These are phyloP conservation scores for Cercospora zeae-maydis DNA, from an alignment of 2,329 filamentous ascomycete genomes.

Conservation along the genomic window DNA sequence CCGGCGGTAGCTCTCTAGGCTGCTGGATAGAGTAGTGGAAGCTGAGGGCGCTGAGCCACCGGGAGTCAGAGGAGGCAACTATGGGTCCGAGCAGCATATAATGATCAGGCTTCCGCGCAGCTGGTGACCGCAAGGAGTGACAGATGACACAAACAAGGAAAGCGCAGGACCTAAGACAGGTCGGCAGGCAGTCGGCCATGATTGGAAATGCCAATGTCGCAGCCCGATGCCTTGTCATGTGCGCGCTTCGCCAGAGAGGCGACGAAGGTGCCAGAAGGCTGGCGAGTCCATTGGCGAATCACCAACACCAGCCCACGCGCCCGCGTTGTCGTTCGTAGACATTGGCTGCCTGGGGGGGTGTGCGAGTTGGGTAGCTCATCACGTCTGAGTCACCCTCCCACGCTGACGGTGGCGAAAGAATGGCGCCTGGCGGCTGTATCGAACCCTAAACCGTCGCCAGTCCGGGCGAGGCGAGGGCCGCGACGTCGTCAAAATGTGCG, in stretches of 20 bases:
- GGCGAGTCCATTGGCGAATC: conserved; percentile 9
- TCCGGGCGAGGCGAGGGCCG: neutral
- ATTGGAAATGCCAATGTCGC: conserved; percentile 12
- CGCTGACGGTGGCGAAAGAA: conserved; percentile 8
- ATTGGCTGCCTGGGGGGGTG: conserved; percentile 7
- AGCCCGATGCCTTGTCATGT: conserved; percentile 12
- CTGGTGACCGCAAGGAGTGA: conserved; percentile 20
- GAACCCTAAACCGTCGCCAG: neutral
- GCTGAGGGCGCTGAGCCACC: conserved; percentile 10
- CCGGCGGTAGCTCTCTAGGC: conserved; percentile 2
- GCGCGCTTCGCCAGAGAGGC: conserved; percentile 3
- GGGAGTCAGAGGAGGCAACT: conserved; percentile 14
- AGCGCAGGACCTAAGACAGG: conserved; percentile 19
- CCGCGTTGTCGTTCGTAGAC: conserved; percentile 4
- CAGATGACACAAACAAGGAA: conserved; percentile 18
- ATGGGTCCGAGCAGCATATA: neutral
- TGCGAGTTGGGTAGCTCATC: conserved; percentile 4
- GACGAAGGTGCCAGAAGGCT: conserved; percentile 12
- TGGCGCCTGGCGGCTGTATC: conserved; percentile 3
- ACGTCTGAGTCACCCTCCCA: conserved; percentile 11
- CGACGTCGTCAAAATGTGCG: conserved; percentile 1
- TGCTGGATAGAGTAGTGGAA: conserved; percentile 17
- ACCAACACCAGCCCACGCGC: conserved; percentile 7
- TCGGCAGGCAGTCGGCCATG: conserved; percentile 8
- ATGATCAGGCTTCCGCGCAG: conserved; percentile 19